Evolutionary conservation across 345 rosid genomes (phyloP).

Genomic region (Moricandia arvensis): DNA sequence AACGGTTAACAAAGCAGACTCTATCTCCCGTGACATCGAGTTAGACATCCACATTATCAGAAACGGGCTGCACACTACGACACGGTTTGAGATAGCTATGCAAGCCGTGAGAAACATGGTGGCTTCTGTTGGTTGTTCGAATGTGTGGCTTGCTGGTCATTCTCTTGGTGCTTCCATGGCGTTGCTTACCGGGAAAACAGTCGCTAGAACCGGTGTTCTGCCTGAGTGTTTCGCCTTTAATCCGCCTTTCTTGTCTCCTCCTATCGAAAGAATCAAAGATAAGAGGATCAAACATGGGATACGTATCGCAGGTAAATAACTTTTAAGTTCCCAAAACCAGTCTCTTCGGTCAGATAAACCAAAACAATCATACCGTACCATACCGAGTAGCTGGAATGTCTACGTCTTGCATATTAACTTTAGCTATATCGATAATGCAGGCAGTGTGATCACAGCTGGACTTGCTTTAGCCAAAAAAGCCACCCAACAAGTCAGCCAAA

Average conservation of each 20-base stretch:
- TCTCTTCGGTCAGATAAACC: not conserved
- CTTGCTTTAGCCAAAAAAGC: slow-evolving; percentile 61
- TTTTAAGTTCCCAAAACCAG: slow-evolving; percentile 14
- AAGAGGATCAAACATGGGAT: slow-evolving; percentile 64
- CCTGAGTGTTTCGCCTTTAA: slow-evolving; percentile 73
- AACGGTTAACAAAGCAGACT: slow-evolving; percentile 65
- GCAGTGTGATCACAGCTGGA: slow-evolving; percentile 82
- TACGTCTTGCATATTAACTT: not conserved
- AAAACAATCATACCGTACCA: not conserved
- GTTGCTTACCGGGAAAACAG: slow-evolving; percentile 69
- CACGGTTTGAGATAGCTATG: slow-evolving; percentile 75
- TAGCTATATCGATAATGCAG: slow-evolving; percentile 26
- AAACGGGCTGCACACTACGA: slow-evolving; percentile 65
- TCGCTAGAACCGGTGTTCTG: slow-evolving; percentile 57
- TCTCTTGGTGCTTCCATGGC: slow-evolving; percentile 91
- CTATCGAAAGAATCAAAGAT: slow-evolving; percentile 66
- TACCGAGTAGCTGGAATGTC: not conserved
- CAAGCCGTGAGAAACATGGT: slow-evolving; percentile 72
- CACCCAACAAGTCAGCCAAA: slow-evolving; percentile 37
- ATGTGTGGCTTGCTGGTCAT: slow-evolving; percentile 91
- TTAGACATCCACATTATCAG: slow-evolving; percentile 59
- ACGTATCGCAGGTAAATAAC: slow-evolving; percentile 63
- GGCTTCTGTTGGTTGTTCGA: slow-evolving; percentile 58
- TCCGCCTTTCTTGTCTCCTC: slow-evolving; percentile 78
- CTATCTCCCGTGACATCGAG: slow-evolving; percentile 64